A percentile compares a stretch with the other conserved stretches of the same genome.
phyloP scores from a whole-genome alignment of 805 yeast species.

The Scheffersomyces spartinae region DNA sequence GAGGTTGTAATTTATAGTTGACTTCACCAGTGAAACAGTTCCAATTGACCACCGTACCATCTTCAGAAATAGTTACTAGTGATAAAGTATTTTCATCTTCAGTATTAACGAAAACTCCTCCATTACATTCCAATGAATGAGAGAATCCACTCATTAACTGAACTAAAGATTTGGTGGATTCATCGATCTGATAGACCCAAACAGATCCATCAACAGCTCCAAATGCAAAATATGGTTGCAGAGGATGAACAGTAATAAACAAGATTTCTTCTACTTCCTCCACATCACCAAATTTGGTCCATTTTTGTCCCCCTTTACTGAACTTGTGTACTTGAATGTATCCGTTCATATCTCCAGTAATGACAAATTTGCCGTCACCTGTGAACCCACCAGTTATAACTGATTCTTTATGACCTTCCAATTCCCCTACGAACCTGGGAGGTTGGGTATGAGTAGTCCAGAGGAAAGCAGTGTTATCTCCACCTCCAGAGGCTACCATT shows the following conservation, averaged over 20 bases:
- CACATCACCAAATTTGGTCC: slow-evolving; percentile 59
- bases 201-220: slow-evolving; percentile 91
- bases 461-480: slow-evolving; percentile 77
- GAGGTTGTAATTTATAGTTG: slow-evolving; percentile 51
- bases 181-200: slow-evolving; percentile 76
- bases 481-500: slow-evolving; percentile 86
- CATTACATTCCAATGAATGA: slow-evolving; percentile 72
- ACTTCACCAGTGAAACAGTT: slow-evolving; percentile 70
- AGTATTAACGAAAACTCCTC: slow-evolving; percentile 62
- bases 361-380: slow-evolving; percentile 63
- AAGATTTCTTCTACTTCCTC: slow-evolving; percentile 87
- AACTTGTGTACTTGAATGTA: slow-evolving; percentile 63
- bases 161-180: slow-evolving; percentile 35
- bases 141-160: slow-evolving; percentile 70
- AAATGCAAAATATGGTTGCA: slow-evolving; percentile 72
- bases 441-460: slow-evolving; percentile 92
- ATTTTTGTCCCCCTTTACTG: slow-evolving; percentile 67
- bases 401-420: slow-evolving; percentile 79
- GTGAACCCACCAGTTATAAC: slow-evolving; percentile 80
- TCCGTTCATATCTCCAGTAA: slow-evolving; percentile 96
- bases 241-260: slow-evolving; percentile 77
- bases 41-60: slow-evolving; percentile 82
- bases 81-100: slow-evolving; percentile 49
- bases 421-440: slow-evolving; percentile 64
- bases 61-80: slow-evolving; percentile 71